Percentiles rank a stretch among this genome's conserved stretches.
Evolutionary conservation across 345 rosid species (phyloP).

Genomic region (Capsella bursapastoris): DNA sequence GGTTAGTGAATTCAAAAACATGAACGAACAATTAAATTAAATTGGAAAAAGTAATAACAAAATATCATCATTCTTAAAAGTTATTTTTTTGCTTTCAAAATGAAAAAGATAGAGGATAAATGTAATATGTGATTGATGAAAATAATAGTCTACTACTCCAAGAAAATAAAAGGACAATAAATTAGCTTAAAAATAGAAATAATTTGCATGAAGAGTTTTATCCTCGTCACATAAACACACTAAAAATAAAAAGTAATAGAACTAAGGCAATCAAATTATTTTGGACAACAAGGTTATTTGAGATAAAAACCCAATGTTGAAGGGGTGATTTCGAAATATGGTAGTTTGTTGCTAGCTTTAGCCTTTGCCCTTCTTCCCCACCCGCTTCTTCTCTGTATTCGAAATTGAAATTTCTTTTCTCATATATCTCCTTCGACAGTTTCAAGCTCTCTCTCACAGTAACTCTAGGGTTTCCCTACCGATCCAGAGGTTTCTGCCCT

Average conservation of each 20-base stretch:
- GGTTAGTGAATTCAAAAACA: not conserved
- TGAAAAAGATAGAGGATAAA: too few species aligned
- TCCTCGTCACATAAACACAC: not conserved
- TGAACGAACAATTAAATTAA: not conserved
- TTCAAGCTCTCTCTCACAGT: not conserved
- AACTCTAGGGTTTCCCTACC: conserved; percentile 22
- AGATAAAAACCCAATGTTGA: not conserved
- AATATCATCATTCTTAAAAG: too few species aligned
- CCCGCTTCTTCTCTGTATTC: conserved; percentile 79
- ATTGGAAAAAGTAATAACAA: not conserved
- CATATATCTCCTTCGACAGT: conserved; percentile 14
- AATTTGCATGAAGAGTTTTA: too few species aligned
- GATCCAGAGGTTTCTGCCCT: conserved; percentile 5
- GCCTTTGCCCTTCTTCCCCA: conserved; percentile 30
- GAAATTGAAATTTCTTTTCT: conserved; percentile 39
- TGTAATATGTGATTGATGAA: too few species aligned
- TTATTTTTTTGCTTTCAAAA: too few species aligned
- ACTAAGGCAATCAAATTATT: too few species aligned
- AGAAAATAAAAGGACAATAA: too few species aligned
- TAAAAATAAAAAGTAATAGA: too few species aligned
- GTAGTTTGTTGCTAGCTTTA: not conserved
- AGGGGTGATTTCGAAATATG: conserved; percentile 8
- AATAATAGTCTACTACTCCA: too few species aligned
- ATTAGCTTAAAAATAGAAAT: not conserved
- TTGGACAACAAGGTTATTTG: not conserved